Evolutionary conservation across 2,329 filamentous ascomycete genomes (phyloP), one percentile per base, ranked within the genome.

Genomic region (Verticillium dahliae): DNA sequence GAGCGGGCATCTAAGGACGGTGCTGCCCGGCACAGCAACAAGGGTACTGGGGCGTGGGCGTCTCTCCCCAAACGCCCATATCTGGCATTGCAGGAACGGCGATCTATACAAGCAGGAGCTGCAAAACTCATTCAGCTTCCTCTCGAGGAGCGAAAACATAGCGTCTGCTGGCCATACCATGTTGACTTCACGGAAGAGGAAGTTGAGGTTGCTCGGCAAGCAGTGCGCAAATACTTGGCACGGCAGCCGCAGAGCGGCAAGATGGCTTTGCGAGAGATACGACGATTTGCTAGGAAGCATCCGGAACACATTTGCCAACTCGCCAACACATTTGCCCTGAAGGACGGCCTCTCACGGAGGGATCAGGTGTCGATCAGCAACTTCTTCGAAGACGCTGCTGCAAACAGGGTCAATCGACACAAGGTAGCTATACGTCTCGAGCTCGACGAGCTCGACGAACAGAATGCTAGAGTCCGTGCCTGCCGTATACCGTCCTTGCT

Each of bases 101-200:
- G 45, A 18, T 10, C 18, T 10, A 27, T 52, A n/a, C 45, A 13
- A 18, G 7, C 11, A 10, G 45, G 45, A n/a, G 45, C 22, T 10
- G 45, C 18, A 10, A 52, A 52, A n/a, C 45, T 52, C 45, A 52
- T 52, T 11, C 45, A 18, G 2, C 45, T 52, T 22, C 45, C 45
- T 52, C 7, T 27, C n/a, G 45, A 52, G 45, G 45, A 52, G 45
- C 45, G 45, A 10, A 52, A 52, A n/a, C 22, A 52, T 4, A 7
- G 13, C 5, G 7, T 18, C 13, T 52, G n/a, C 18, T 10, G 22
- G 18, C 18, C 18, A 18, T 73, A 80, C 18, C 81, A 83, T 63
- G 78, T 81, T 6, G 81, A 82, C 66, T 82, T 83, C 52, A 71
- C 72, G 0, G 54, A 63, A 0, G 69, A 73, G 1, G 81, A 83